Conservation (phyloP, 192 early-diverging fungal species). For the Backusella luteola region DNA sequence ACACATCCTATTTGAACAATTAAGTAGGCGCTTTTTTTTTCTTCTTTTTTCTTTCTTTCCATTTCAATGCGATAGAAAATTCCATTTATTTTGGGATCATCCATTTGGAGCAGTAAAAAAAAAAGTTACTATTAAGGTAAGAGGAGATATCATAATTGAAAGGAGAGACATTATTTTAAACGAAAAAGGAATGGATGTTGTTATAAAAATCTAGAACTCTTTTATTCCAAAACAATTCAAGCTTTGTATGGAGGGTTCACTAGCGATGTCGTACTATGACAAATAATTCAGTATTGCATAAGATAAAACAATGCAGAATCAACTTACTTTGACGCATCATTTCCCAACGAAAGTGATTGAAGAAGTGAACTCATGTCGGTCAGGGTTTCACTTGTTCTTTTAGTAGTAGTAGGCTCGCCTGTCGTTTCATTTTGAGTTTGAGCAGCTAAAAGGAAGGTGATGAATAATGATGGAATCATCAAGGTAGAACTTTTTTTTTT, state of each 20-base stretch:
- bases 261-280: conserved; percentile 5
- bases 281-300: not conserved
- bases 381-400: conserved; percentile 8
- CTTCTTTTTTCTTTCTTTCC: not conserved
- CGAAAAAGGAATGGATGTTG: not conserved
- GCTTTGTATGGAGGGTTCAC: conserved; percentile 24
- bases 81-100: not conserved
- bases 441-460: not conserved
- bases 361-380: conserved; percentile 24
- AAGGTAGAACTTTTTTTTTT: not conserved
- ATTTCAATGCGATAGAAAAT: not conserved
- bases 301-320: not conserved
- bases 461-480: not conserved
- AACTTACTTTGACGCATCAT: conserved; percentile 8
- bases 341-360: conserved; percentile 6
- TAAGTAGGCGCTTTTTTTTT: not conserved
- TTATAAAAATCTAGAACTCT: not conserved
- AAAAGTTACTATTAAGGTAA: not conserved
- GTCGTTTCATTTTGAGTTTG: not conserved
- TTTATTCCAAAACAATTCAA: not conserved
- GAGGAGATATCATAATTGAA: not conserved
- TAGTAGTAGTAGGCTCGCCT: not conserved
- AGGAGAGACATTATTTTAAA: not conserved
- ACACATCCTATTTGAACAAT: not conserved
- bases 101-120: not conserved